Evolutionary conservation across 106 monocot species (phyloP), one percentile per base, ranked within the genome.

Genomic region (Platanthera zijinensis): DNA sequence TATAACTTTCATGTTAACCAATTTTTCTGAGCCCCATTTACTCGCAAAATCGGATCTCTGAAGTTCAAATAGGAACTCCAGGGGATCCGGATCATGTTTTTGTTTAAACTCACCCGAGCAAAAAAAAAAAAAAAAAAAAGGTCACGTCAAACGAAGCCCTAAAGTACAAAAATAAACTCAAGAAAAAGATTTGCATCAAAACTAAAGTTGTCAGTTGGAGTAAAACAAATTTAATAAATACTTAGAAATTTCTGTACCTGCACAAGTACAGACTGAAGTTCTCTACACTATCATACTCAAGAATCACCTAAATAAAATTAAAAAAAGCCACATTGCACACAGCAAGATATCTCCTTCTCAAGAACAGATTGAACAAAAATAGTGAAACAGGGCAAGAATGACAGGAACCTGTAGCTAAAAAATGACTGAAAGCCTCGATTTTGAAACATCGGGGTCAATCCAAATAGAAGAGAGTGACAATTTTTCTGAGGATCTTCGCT

Each of bases 381-480:
- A 61, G 21, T n/a, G 21, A n/a, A 66, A 30, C 66, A 66, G 66
- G 39, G 0, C 22, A 11, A 30, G 17, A 17, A 70, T 15, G 69
- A 70, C 15, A 59, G 7, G 76, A 19, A 18, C 62, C 62, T 63
- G 62, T 50, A 51, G 9, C 77, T 8, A 72, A 72, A 72, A 72
- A 50, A 51, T 51, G 50, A 48, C 21, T 11, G 61, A 48, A 48
- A 50, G 72, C 12, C 10, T 7, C 6, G 15, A 10, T 22, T 21
- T 21, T 5, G 50, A 46, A 72, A 72, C 7, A 7, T 71, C 11
- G 18, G 8, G 39, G 62, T 84, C 74, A 99, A 80, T 99, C 97
- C 86, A 99, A 94, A 82, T 99, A 99, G 83, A 99, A 99, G 39
- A 99, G 94, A 48, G 97, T 99, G 17, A 99, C 94, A 72, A 99